Conservation (phyloP, 129 eudicot genomes). For the Helichrysum umbraculigerum region DNA sequence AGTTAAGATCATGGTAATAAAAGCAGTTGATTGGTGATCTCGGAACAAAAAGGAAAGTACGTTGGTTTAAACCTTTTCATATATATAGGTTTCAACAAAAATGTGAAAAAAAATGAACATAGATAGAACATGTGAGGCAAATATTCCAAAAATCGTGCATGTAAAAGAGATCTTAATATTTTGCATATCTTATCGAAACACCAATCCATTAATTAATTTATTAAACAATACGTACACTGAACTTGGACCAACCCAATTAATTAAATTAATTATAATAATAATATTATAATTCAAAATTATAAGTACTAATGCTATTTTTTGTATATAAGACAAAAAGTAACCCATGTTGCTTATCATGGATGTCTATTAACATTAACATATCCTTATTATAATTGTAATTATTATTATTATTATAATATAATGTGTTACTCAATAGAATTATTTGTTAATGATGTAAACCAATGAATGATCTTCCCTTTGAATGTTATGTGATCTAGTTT, state of each 20-base stretch:
- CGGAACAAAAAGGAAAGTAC: no score
- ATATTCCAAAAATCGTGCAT: constrained; percentile 34
- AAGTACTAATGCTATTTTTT: no score
- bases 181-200: constrained; percentile 41
- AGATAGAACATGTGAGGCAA: constrained; percentile 36
- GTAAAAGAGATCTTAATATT: constrained; percentile 26
- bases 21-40: no score
- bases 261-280: not conserved
- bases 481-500: not conserved
- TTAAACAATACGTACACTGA: constrained; percentile 39
- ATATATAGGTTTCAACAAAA: no score
- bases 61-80: no score
- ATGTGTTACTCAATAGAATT: not conserved
- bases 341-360: no score
- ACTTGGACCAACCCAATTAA: constrained; percentile 19
- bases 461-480: not conserved
- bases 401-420: not conserved
- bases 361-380: no score
- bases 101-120: not conserved
- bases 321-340: no score
- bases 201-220: constrained; percentile 16
- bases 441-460: not conserved
- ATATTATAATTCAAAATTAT: not conserved
- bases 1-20: no score
- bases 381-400: no score